These are phyloP conservation scores for Beauveria brongniartii DNA, from an alignment of 2,329 filamentous ascomycete species.

Conservation along the genomic window DNA sequence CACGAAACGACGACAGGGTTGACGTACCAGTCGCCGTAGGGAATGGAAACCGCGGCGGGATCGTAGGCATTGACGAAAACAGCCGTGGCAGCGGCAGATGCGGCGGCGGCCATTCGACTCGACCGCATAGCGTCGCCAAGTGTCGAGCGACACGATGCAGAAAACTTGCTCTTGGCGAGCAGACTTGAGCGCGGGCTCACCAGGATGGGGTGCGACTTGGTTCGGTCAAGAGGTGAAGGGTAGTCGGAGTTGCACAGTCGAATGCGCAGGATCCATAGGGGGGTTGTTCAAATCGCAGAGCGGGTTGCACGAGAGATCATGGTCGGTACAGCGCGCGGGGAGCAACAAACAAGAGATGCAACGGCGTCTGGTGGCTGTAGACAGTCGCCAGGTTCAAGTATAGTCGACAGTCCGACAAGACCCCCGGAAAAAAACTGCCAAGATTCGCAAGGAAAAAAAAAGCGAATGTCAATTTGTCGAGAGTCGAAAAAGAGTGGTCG, in stretches of 20 bases:
- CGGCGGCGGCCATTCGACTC: constrained; percentile 8
- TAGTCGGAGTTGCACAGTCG: neutral
- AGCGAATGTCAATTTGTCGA: neutral
- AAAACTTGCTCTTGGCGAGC: constrained; percentile 1
- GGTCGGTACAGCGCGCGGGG: neutral
- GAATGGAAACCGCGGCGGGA: constrained; percentile 4
- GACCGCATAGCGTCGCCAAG: constrained; percentile 5
- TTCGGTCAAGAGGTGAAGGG: neutral
- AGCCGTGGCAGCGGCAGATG: constrained; percentile 1
- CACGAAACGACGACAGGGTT: too few relatives aligned
- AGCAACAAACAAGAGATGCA: neutral
- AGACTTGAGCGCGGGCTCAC: neutral
- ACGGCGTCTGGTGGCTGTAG: neutral
- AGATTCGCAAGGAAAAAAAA: neutral
- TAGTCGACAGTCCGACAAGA: neutral
- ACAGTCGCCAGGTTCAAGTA: neutral
- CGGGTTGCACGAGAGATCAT: constrained; percentile 2
- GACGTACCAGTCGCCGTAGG: constrained; percentile 10
- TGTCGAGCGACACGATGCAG: neutral
- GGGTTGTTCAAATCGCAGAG: neutral
- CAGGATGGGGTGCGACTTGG: neutral
- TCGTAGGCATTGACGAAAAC: constrained; percentile 4
- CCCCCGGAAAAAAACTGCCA: neutral
- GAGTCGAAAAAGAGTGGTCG: neutral
- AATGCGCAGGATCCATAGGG: constrained; percentile 9